Conservation (phyloP, 495 filamentous ascomycete species). For the Talaromyces liani region DNA sequence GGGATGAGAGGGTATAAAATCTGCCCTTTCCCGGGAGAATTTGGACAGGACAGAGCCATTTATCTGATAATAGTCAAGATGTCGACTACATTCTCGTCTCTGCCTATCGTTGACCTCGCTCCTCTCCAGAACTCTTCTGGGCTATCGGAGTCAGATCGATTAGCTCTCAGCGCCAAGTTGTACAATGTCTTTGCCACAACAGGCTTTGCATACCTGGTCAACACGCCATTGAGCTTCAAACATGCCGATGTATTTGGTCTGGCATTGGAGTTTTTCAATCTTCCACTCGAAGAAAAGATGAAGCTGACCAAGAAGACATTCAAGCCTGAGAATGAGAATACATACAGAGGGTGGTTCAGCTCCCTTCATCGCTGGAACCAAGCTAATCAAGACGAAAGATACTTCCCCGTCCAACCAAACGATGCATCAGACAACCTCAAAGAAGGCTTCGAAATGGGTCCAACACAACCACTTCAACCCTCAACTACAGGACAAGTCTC, state of each 20-base stretch:
- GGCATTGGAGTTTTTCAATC: conserved; percentile 31
- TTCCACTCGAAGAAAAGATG: conserved; percentile 28
- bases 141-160: conserved; percentile 13
- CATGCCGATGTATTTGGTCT: conserved; percentile 34
- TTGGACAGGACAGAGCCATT: too few species aligned
- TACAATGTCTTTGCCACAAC: conserved; percentile 35
- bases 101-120: conserved; percentile 36
- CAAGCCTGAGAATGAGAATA: conserved; percentile 26
- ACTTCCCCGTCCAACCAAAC: conserved; percentile 34
- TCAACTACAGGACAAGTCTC: background rate
- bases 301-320: conserved; percentile 35
- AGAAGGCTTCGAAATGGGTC: conserved; percentile 42
- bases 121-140: conserved; percentile 14
- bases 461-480: conserved; percentile 10
- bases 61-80: conserved; percentile 8
- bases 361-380: too few species aligned
- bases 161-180: conserved; percentile 21
- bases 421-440: conserved; percentile 31
- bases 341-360: conserved; percentile 29
- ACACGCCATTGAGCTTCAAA: conserved; percentile 29
- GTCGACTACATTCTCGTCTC: conserved; percentile 29
- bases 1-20: background rate
- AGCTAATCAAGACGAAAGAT: conserved; percentile 14
- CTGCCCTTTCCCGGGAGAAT: too few species aligned
- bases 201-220: conserved; percentile 39